Conservation (phyloP, 2,329 filamentous ascomycete species). For the Bipolaris oryzae region DNA sequence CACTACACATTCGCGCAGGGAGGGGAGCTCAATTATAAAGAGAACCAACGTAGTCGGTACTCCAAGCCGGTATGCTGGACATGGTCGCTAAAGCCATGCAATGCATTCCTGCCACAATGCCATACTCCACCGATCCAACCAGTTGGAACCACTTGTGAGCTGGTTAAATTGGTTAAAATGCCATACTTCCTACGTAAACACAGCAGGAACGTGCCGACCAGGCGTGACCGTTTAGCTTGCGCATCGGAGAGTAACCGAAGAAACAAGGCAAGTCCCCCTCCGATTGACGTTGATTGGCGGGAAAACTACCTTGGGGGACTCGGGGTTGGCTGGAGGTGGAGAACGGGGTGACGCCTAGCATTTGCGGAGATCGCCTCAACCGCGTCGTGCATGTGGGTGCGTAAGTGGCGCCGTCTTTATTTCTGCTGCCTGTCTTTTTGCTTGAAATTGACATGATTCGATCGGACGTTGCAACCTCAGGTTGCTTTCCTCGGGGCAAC, state of each 20-base stretch:
- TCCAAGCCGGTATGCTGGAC: conserved; percentile 1
- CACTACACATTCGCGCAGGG: conserved; percentile 5
- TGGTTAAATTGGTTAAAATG: conserved; percentile 14
- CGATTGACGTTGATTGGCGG: conserved; percentile 16
- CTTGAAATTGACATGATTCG: conserved; percentile 1
- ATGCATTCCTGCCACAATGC: conserved; percentile 12
- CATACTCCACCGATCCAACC: conserved; percentile 13
- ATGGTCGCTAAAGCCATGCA: background rate
- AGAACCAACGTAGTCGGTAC: background rate
- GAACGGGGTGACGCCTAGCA: conserved; percentile 1
- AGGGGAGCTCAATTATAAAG: conserved; percentile 17
- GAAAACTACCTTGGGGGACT: conserved; percentile 13
- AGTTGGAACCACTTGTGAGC: conserved; percentile 3
- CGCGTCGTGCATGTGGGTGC: conserved; percentile 16
- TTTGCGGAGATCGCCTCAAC: conserved; percentile 22
- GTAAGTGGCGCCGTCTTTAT: conserved; percentile 15
- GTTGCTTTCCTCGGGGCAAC: background rate
- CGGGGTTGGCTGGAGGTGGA: conserved; percentile 12
- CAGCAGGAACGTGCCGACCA: conserved; percentile 8
- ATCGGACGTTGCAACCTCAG: conserved; percentile 37
- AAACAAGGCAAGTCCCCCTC: conserved; percentile 5
- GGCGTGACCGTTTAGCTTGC: conserved; percentile 4
- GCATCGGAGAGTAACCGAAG: conserved; percentile 10
- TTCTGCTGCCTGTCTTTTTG: conserved; percentile 8
- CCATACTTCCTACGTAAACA: background rate